Percentiles rank a stretch among this genome's conserved stretches.
Conservation (phyloP, 2,329 filamentous ascomycete species). For the Fusarium sterilihyphosum region DNA sequence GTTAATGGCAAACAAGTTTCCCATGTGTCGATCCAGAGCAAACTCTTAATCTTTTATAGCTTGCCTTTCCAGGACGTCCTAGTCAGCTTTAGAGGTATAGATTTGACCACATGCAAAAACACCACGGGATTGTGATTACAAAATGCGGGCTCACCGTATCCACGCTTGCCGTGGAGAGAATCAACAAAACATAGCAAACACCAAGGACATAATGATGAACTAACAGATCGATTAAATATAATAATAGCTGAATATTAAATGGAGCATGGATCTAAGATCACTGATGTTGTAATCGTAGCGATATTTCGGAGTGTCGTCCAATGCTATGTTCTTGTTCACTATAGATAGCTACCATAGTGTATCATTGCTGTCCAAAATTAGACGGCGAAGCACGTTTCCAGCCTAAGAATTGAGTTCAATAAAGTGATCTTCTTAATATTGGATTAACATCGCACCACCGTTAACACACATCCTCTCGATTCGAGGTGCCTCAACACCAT, state of each 20-base stretch:
- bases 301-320: background rate
- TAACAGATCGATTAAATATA: fast-evolving
- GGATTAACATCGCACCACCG: too few relatives aligned
- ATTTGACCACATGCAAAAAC: background rate
- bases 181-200: background rate
- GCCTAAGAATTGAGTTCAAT: background rate
- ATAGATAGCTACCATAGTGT: background rate
- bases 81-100: background rate
- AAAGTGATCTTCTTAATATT: background rate
- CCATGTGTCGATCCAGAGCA: background rate
- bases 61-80: fast-evolving
- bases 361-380: too few relatives aligned
- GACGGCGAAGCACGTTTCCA: background rate
- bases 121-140: background rate
- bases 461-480: background rate
- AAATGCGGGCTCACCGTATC: background rate
- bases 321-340: background rate
- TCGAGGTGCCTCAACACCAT: constrained; percentile 2
- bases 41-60: background rate
- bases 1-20: background rate
- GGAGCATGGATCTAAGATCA: fast-evolving
- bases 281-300: background rate
- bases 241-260: too few relatives aligned
- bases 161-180: background rate
- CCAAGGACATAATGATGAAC: background rate